These are phyloP conservation scores for Cladosporium sp. DNA, from an alignment of 2,329 filamentous ascomycete genomes.

Conservation along the genomic window DNA sequence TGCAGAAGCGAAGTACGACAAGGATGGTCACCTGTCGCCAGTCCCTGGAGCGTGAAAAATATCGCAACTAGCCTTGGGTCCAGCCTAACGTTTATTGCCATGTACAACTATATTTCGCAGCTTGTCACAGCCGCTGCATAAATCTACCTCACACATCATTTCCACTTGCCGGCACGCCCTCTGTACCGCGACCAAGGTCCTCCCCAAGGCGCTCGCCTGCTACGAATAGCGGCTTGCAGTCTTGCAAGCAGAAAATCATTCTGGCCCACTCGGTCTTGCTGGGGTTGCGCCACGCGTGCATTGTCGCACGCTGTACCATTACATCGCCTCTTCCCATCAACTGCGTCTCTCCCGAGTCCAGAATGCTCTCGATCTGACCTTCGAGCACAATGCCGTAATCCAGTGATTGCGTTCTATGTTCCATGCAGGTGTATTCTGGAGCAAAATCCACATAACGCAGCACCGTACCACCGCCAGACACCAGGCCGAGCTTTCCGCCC, in stretches of 20 bases:
- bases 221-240: slow-evolving; percentile 26
- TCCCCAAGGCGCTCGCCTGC: slow-evolving; percentile 25
- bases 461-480: slow-evolving; percentile 47
- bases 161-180: slow-evolving; percentile 21
- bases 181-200: slow-evolving; percentile 26
- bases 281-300: slow-evolving; percentile 32
- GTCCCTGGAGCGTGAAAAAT: slow-evolving; percentile 37
- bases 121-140: slow-evolving; percentile 1
- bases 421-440: slow-evolving; percentile 31
- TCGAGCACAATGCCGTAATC: slow-evolving; percentile 37
- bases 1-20: slow-evolving; percentile 76
- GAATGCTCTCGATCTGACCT: slow-evolving; percentile 29
- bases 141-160: slow-evolving; percentile 15
- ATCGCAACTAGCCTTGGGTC: neutral
- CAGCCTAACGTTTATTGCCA: neutral
- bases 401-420: slow-evolving; percentile 34
- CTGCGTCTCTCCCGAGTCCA: slow-evolving; percentile 32
- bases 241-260: slow-evolving; percentile 31
- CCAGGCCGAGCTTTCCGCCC: slow-evolving; percentile 45
- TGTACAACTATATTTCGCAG: neutral
- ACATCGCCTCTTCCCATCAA: slow-evolving; percentile 34
- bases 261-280: slow-evolving; percentile 28
- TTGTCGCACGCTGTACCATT: slow-evolving; percentile 37
- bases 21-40: slow-evolving; percentile 66
- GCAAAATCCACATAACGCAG: slow-evolving; percentile 38